Conservation (phyloP, 2,329 filamentous ascomycete species). For the Penicillium sp. region DNA sequence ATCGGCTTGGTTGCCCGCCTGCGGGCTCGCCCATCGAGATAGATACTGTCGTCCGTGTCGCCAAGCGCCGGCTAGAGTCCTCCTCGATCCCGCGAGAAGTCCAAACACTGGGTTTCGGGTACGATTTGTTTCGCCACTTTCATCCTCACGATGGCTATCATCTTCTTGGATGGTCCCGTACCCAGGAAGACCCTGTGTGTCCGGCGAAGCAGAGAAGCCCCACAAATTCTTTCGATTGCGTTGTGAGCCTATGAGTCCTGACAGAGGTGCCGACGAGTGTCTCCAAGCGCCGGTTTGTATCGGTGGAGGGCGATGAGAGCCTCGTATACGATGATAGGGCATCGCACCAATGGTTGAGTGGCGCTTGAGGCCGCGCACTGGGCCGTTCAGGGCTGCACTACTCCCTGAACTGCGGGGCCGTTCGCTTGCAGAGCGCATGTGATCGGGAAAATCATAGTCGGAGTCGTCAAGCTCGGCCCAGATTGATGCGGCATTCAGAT, state of each 20-base stretch:
- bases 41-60: constrained; percentile 23
- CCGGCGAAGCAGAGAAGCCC: constrained; percentile 31
- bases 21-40: constrained; percentile 22
- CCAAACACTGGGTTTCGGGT: constrained; percentile 2
- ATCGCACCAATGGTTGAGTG: constrained; percentile 21
- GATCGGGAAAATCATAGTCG: constrained; percentile 35
- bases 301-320: constrained; percentile 18
- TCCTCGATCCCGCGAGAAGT: constrained; percentile 28
- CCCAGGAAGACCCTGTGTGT: constrained; percentile 16
- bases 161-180: constrained; percentile 28
- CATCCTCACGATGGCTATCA: constrained; percentile 3
- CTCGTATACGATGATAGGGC: constrained; percentile 19
- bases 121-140: neutral
- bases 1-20: constrained; percentile 12
- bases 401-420: constrained; percentile 25
- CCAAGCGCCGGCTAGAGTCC: constrained; percentile 24
- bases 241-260: constrained; percentile 15
- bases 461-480: constrained; percentile 85
- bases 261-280: constrained; percentile 25
- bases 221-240: constrained; percentile 16
- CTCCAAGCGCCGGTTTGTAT: constrained; percentile 16
- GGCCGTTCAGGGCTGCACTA: constrained; percentile 13
- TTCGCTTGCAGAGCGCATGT: constrained; percentile 11
- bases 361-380: constrained; percentile 18
- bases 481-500: constrained; percentile 69